phyloP scores from a whole-genome alignment of 2,329 filamentous ascomycete species.

The Penicillium sp. region DNA sequence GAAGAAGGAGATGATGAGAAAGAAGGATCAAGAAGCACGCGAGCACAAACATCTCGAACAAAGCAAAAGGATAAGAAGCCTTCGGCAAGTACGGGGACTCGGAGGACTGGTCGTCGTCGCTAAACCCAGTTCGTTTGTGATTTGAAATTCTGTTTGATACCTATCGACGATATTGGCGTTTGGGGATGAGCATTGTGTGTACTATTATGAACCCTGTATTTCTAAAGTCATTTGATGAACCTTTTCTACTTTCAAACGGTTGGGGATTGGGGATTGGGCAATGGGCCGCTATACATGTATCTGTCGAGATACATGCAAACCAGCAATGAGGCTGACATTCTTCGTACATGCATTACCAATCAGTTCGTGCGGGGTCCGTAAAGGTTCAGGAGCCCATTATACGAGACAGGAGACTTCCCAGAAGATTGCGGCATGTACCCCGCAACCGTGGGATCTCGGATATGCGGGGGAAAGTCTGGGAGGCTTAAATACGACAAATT shows the following conservation, averaged over 20 bases:
- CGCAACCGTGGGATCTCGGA: neutral
- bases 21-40: slow-evolving; percentile 39
- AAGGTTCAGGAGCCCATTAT: neutral
- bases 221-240: neutral
- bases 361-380: neutral
- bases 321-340: neutral
- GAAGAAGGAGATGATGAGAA: slow-evolving; percentile 38
- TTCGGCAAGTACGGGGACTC: slow-evolving; percentile 31
- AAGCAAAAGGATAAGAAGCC: slow-evolving; percentile 39
- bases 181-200: neutral
- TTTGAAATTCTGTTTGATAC: slow-evolving; percentile 25
- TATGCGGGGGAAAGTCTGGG: neutral
- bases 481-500: neutral
- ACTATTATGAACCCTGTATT: neutral
- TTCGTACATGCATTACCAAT: neutral
- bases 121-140: slow-evolving; percentile 13
- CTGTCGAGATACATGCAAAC: neutral
- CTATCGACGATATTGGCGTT: slow-evolving; percentile 14
- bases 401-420: neutral
- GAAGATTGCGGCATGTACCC: neutral
- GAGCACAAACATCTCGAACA: slow-evolving; percentile 36
- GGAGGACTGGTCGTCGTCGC: slow-evolving; percentile 38
- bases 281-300: neutral
- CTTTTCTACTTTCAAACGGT: neutral
- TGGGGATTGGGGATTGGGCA: neutral